Conservation (phyloP, 2,329 filamentous ascomycete species). For the Huntiella bhutanensis region DNA sequence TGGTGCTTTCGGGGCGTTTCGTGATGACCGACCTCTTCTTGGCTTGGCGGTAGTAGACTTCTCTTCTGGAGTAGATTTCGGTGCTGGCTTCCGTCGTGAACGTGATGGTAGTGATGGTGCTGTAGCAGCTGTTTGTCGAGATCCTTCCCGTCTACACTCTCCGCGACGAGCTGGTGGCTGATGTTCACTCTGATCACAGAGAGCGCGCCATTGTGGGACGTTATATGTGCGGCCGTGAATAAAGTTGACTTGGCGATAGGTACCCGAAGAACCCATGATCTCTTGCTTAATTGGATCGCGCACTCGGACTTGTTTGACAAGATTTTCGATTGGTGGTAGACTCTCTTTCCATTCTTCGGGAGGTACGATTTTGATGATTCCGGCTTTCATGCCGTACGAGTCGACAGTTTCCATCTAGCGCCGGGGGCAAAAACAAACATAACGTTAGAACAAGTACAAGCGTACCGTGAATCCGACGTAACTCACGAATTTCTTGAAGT, state of each 20-base stretch:
- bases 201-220: conserved; percentile 80
- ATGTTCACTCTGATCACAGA: conserved; percentile 89
- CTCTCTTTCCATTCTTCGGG: conserved; percentile 81
- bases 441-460: neutral
- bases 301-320: conserved; percentile 79
- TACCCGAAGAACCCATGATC: conserved; percentile 87
- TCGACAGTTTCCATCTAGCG: conserved; percentile 63
- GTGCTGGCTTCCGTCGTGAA: neutral
- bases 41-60: conserved; percentile 20
- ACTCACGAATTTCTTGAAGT: conserved; percentile 77
- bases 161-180: conserved; percentile 85
- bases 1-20: conserved; percentile 14
- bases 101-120: neutral
- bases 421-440: conserved; percentile 1
- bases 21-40: conserved; percentile 19
- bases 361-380: conserved; percentile 89
- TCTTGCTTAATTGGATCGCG: conserved; percentile 97
- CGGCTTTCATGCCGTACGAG: conserved; percentile 89
- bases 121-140: conserved; percentile 22
- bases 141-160: conserved; percentile 45
- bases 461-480: neutral
- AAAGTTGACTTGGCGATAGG: conserved; percentile 92
- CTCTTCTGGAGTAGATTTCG: neutral
- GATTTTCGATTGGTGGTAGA: conserved; percentile 60
- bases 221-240: conserved; percentile 94